A percentile compares a stretch with the other conserved stretches of the same genome.
Evolutionary conservation across 192 early-diverging fungal genomes (phyloP).

Genomic region (Backusella parvicylindrica): DNA sequence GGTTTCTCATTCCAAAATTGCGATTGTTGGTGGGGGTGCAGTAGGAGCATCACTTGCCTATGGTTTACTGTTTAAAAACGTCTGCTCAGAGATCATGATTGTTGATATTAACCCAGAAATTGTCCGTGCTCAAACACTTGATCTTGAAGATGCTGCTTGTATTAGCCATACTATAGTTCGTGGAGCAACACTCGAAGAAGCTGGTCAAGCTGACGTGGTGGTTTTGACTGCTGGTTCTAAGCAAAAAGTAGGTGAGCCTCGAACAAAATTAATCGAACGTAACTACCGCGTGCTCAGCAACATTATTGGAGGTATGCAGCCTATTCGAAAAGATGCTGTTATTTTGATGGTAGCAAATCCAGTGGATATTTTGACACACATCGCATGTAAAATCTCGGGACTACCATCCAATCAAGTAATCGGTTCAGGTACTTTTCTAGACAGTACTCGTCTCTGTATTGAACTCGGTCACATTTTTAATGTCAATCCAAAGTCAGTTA

Average conservation of each 20-base stretch:
- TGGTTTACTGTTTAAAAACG: constrained; percentile 44
- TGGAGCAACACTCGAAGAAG: constrained; percentile 46
- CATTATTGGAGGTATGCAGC: constrained; percentile 52
- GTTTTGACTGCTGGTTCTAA: constrained; percentile 64
- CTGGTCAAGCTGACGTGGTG: constrained; percentile 63
- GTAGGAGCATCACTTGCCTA: constrained; percentile 54
- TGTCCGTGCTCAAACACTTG: constrained; percentile 54
- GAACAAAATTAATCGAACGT: constrained; percentile 54
- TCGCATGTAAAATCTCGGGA: constrained; percentile 57
- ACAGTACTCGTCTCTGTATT: constrained; percentile 53
- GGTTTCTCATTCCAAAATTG: constrained; percentile 20
- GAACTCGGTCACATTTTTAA: constrained; percentile 34
- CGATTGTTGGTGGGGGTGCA: constrained; percentile 52
- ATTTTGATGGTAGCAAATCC: constrained; percentile 66
- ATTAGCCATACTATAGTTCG: constrained; percentile 48
- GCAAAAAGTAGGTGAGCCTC: constrained; percentile 55
- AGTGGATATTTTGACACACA: constrained; percentile 60
- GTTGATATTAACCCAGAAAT: constrained; percentile 45
- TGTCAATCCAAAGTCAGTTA: constrained; percentile 53
- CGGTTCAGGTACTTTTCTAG: constrained; percentile 61
- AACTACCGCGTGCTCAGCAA: constrained; percentile 59
- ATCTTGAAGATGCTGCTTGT: constrained; percentile 59
- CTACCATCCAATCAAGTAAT: constrained; percentile 55
- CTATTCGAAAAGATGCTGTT: constrained; percentile 53
- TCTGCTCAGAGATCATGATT: constrained; percentile 46